Base-by-base conservation (phyloP, 176 grass and related monocot genomes). In the Sorghum bicolor region DNA sequence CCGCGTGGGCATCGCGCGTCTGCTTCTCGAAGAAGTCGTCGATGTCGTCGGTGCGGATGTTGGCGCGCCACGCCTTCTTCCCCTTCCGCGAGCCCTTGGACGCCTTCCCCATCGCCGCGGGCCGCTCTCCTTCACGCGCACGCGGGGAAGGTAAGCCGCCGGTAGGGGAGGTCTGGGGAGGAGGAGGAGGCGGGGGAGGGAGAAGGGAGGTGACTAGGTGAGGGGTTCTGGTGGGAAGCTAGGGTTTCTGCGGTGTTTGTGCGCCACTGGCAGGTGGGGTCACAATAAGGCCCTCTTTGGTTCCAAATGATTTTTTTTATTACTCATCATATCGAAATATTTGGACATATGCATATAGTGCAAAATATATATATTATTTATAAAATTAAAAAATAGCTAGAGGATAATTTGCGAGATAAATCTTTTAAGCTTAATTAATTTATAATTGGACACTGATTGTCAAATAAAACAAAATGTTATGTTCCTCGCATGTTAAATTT, bases 1-100 rank as follows among this genome's bases (percentile, higher is more conserved):
- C 94, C 19, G 82, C 86, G 79, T 90, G 89, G 11, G 86, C 64
- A 15, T 97, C 90, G 36, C 82, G 91, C 20, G 86, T 97, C 86
- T 88, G 80, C 84, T 94, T 92, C 88, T 97, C 88, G 83, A 86
- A 89, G 82, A 92, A 97, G 4, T 93, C 92, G 7, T 94, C 88
- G 82, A 94, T 91, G 86, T 97, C 92, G 48, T 92, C 88, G 5
- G 95, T 94, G 68, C 78, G 31, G 89, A 99, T 99, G 87, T 99
- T 98, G 53, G 93, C 63, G 20, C 96, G 89, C 96, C 96, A 98
- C 19, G 93, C 96, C 91, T 98, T 98, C 91, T 98, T 98, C 68
- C 96, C 96, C 53, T 94, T 98, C 70, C 96, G 87, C 48, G 92
- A 95, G 1, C 87, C 83, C 86, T 94, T 98, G 38, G 91, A 79